Conservation (phyloP, 2,329 filamentous ascomycete species). For the Sarocladium strictum region DNA sequence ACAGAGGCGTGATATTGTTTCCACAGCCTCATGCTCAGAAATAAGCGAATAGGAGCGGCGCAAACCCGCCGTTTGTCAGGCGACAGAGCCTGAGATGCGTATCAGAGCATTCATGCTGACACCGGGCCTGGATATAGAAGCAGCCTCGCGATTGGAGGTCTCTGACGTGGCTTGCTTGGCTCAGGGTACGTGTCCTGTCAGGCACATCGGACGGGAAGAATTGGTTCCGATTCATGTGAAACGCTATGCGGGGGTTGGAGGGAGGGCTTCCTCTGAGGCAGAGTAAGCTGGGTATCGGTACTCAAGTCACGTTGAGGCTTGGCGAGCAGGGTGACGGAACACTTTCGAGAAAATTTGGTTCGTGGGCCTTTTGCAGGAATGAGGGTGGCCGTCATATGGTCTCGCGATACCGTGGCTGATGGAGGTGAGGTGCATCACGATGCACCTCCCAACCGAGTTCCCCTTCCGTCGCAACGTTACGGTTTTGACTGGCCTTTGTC, state of each 20-base stretch:
- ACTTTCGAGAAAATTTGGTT: background rate
- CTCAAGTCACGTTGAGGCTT: too few species aligned
- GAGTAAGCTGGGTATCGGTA: background rate
- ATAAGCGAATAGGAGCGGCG: too few species aligned
- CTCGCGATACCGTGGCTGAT: too few species aligned
- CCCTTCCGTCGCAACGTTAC: slow-evolving; percentile 1
- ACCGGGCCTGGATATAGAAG: background rate
- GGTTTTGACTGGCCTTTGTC: background rate
- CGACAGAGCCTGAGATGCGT: background rate
- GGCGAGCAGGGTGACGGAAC: background rate
- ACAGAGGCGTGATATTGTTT: too few species aligned
- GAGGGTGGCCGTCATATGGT: too few species aligned
- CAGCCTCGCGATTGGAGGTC: background rate
- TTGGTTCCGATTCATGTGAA: slow-evolving; percentile 1
- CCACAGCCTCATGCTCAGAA: background rate
- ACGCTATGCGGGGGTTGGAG: background rate
- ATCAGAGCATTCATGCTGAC: background rate
- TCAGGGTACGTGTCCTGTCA: too few species aligned
- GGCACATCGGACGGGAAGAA: slow-evolving; percentile 5
- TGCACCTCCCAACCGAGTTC: background rate
- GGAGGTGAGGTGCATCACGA: background rate
- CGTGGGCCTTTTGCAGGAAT: background rate
- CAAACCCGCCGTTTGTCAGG: too few species aligned
- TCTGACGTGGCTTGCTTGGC: background rate
- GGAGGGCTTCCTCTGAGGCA: background rate